Conservation (phyloP, 78 protist genomes). For the Cavenderia fasciculata region DNA sequence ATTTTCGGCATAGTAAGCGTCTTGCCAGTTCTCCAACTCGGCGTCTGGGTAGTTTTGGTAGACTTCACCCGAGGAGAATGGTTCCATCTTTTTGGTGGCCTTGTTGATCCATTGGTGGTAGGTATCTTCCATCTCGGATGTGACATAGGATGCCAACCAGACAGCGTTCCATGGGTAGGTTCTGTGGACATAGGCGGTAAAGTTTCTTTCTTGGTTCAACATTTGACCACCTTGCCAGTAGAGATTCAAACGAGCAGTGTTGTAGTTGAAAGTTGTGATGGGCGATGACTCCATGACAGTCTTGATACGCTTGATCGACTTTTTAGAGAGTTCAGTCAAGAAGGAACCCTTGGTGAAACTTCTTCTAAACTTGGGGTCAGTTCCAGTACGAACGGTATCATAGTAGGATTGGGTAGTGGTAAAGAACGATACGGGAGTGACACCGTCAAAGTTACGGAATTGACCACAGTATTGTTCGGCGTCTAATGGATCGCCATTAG, state of each 20-base stretch:
- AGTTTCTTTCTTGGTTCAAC: slow-evolving; percentile 14
- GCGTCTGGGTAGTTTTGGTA: slow-evolving; percentile 76
- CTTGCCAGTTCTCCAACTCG: slow-evolving; percentile 33
- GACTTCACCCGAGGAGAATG: slow-evolving; percentile 34
- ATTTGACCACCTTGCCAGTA: slow-evolving; percentile 72
- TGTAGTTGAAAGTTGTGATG: slow-evolving; percentile 23
- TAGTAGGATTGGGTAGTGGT: background rate
- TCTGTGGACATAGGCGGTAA: slow-evolving; percentile 34
- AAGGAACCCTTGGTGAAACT: slow-evolving; percentile 51
- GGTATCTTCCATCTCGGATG: background rate
- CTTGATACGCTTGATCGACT: background rate
- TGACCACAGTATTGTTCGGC: slow-evolving; percentile 30
- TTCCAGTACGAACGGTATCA: slow-evolving; percentile 38
- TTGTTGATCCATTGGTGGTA: slow-evolving; percentile 36
- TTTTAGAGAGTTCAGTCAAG: background rate
- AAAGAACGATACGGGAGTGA: background rate
- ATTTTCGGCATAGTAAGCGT: slow-evolving; percentile 41
- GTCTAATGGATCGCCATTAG: background rate
- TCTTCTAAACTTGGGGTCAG: slow-evolving; percentile 60
- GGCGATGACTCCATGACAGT: slow-evolving; percentile 18
- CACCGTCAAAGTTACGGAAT: slow-evolving; percentile 10
- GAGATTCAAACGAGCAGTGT: slow-evolving; percentile 46
- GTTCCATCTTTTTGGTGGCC: background rate
- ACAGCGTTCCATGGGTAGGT: slow-evolving; percentile 74
- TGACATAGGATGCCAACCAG: slow-evolving; percentile 2